Percentiles rank a stretch among this genome's conserved stretches.
phyloP scores from a whole-genome alignment of 208 protist species.

The Crithidia brevicula region DNA sequence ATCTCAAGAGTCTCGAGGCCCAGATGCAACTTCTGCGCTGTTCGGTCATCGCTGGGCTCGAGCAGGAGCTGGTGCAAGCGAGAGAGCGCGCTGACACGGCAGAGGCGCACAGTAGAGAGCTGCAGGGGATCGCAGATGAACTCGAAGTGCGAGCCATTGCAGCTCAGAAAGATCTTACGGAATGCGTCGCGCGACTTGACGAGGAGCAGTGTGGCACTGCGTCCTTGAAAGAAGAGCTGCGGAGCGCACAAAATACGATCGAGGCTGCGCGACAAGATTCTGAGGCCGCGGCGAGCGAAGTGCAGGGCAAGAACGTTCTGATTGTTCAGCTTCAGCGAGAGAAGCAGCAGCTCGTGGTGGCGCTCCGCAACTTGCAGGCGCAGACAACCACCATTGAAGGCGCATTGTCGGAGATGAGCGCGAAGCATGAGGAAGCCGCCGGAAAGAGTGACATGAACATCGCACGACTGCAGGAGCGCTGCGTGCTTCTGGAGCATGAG shows the following conservation, averaged over 20 bases:
- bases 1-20: constrained; percentile 18
- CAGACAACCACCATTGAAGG: constrained; percentile 22
- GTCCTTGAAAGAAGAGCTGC: constrained; percentile 17
- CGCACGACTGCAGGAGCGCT: constrained; percentile 13
- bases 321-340: constrained; percentile 33
- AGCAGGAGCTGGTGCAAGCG: constrained; percentile 17
- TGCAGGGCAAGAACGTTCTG: constrained; percentile 7
- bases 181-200: neutral
- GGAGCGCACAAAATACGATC: constrained; percentile 5
- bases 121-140: constrained; percentile 14
- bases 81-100: constrained; percentile 4
- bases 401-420: constrained; percentile 7
- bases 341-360: constrained; percentile 23
- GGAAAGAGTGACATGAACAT: neutral
- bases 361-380: constrained; percentile 21
- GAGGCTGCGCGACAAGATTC: neutral
- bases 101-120: constrained; percentile 7
- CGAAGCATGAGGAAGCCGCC: constrained; percentile 6
- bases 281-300: neutral
- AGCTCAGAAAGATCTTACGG: constrained; percentile 2
- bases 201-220: constrained; percentile 3
- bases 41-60: constrained; percentile 23
- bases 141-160: constrained; percentile 2
- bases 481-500: constrained; percentile 20
- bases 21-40: constrained; percentile 30